Evolutionary conservation across 2,329 filamentous ascomycete species (phyloP).

Genomic region (Zymoseptoria brevis): DNA sequence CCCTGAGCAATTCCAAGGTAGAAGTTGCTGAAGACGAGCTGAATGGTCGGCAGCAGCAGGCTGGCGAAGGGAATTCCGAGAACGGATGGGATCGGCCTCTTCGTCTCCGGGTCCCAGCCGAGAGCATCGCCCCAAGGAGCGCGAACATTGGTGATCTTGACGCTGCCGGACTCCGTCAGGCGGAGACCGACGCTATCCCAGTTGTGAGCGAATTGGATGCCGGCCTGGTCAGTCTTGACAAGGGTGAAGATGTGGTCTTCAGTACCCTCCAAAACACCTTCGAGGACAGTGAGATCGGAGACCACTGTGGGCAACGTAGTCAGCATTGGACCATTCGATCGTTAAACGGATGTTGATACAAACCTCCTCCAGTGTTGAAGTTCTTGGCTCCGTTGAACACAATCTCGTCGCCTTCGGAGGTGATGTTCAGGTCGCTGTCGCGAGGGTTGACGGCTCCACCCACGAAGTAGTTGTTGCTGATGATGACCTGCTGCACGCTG

Average conservation of each 20-base stretch:
- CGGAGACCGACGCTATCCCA: constrained; percentile 59
- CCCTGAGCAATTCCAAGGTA: constrained; percentile 57
- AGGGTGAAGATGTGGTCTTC: constrained; percentile 56
- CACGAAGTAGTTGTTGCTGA: constrained; percentile 58
- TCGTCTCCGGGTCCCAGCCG: constrained; percentile 49
- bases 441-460: constrained; percentile 59
- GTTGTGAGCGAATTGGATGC: constrained; percentile 51
- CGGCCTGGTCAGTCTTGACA: constrained; percentile 50
- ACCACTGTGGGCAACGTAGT: constrained; percentile 27
- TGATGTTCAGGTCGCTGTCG: constrained; percentile 54
- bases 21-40: constrained; percentile 59
- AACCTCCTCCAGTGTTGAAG: constrained; percentile 60
- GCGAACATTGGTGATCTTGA: constrained; percentile 51
- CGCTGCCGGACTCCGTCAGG: constrained; percentile 56
- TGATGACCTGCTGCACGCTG: constrained; percentile 48
- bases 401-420: constrained; percentile 45
- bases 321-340: neutral
- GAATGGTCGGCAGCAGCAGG: constrained; percentile 55
- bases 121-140: constrained; percentile 55
- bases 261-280: constrained; percentile 53
- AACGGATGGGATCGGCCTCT: constrained; percentile 44
- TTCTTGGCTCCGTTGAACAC: constrained; percentile 56
- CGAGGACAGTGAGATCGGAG: constrained; percentile 57
- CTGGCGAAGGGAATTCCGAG: constrained; percentile 48
- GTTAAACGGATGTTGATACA: neutral